Evolutionary conservation across 495 filamentous ascomycete species (phyloP).

Genomic region (Neurospora sp.): DNA sequence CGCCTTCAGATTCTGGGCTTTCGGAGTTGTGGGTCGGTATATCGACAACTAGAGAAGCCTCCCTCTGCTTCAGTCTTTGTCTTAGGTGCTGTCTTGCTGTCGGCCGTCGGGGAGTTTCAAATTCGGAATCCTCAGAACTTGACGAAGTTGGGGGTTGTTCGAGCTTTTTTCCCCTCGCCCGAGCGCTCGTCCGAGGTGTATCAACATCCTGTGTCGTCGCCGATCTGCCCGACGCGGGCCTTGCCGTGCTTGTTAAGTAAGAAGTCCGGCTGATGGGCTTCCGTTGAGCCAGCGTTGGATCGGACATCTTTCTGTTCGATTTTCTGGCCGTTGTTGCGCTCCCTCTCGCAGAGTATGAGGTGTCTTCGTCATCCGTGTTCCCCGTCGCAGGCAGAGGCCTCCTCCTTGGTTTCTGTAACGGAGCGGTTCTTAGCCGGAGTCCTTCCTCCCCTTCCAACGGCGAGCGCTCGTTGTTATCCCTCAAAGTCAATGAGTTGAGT

Average conservation of each 20-base stretch:
- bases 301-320: constrained; percentile 7
- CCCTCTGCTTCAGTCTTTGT: constrained; percentile 3
- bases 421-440: constrained; percentile 6
- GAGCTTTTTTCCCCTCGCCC: not conserved
- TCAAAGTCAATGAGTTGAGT: constrained; percentile 23
- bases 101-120: constrained; percentile 2
- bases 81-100: not conserved
- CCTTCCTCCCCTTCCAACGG: constrained; percentile 7
- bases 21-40: constrained; percentile 6
- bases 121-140: constrained; percentile 10
- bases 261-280: constrained; percentile 5
- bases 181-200: not conserved
- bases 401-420: constrained; percentile 8
- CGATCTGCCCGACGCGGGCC: constrained; percentile 1
- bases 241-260: constrained; percentile 2
- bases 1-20: constrained; percentile 15
- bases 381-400: constrained; percentile 7
- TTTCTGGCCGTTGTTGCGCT: not conserved
- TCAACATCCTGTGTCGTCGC: constrained; percentile 2
- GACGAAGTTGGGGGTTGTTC: constrained; percentile 7
- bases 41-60: constrained; percentile 10
- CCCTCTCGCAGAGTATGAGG: not conserved
- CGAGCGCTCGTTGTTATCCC: constrained; percentile 11
- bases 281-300: constrained; percentile 9
- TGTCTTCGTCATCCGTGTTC: constrained; percentile 3